phyloP scores from a whole-genome alignment of 2,329 filamentous ascomycete genomes.

The Aspergillus sp. region DNA sequence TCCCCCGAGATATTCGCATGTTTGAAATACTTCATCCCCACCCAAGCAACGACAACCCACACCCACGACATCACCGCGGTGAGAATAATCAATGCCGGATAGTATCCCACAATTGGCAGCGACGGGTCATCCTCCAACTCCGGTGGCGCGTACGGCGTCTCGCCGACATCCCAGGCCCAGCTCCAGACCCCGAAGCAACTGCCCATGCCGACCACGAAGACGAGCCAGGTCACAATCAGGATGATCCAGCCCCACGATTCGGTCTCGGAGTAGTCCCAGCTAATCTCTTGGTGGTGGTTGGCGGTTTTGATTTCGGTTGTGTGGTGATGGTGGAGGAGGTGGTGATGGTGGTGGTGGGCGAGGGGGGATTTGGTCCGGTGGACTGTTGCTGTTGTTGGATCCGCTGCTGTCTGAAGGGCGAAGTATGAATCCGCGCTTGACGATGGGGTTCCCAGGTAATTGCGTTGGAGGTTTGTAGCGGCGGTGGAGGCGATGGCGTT shows the following conservation, averaged over 20 bases:
- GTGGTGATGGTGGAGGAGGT: too few relatives aligned
- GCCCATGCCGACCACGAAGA: conserved; percentile 95
- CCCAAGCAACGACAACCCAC: conserved; percentile 95
- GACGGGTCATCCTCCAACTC: conserved; percentile 93
- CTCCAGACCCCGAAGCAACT: conserved; percentile 92
- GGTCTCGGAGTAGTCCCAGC: conserved; percentile 86
- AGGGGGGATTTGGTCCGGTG: conserved; percentile 33
- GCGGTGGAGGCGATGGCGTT: conserved; percentile 53
- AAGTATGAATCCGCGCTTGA: conserved; percentile 60
- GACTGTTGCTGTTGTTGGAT: conserved; percentile 24
- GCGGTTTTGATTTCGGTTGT: conserved; percentile 14
- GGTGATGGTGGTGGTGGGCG: conserved; percentile 15
- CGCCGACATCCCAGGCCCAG: conserved; percentile 98
- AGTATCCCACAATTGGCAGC: conserved; percentile 91
- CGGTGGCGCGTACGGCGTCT: conserved; percentile 88
- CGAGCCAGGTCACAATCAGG: conserved; percentile 80
- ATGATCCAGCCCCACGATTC: conserved; percentile 98
- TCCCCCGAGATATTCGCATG: conserved; percentile 82
- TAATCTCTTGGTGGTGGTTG: conserved; percentile 36
- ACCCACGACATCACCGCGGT: conserved; percentile 98
- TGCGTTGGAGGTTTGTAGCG: conserved; percentile 12
- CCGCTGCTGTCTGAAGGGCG: conserved; percentile 26
- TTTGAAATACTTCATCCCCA: conserved; percentile 98
- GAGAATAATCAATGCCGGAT: conserved; percentile 85
- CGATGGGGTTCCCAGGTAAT: conserved; percentile 35